Evolutionary conservation across 1,284 basidiomycete genomes (phyloP), one percentile per base, ranked within the genome.

Genomic region (Cystobasidiaceae sp.): DNA sequence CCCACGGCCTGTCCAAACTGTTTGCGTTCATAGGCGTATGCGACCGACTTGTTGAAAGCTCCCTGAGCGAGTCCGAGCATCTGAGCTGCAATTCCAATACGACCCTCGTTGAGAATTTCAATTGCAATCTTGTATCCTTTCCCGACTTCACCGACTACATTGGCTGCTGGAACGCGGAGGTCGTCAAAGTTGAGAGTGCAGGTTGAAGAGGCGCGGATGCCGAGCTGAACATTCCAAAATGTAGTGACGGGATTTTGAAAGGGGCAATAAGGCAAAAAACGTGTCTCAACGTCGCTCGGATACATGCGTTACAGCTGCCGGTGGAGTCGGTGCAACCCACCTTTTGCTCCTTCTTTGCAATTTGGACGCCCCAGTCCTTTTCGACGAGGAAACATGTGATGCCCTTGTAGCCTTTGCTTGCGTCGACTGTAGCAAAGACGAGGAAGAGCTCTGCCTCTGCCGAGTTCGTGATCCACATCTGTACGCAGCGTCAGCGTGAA

Each of bases 261-360:
- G n/a, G n/a, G n/a, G n/a, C n/a, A n/a, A n/a, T n/a, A n/a, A n/a
- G n/a, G n/a, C n/a, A n/a, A n/a, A n/a, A n/a, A n/a, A n/a, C n/a
- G n/a, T n/a, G n/a, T n/a, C n/a, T n/a, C n/a, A n/a, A n/a, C n/a
- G n/a, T n/a, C n/a, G n/a, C n/a, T n/a, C n/a, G n/a, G n/a, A n/a
- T n/a, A n/a, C n/a, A n/a, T n/a, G n/a, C n/a, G n/a, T n/a, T n/a
- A n/a, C n/a, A n/a, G n/a, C n/a, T n/a, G n/a, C n/a, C n/a, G n/a
- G n/a, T n/a, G n/a, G n/a, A n/a, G n/a, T 70, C 71, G 0, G 51
- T 49, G 54, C 70, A 70, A 68, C 78, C 68, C 39, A 81, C 79
- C 79, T 99, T 99, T 79, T 94, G 86, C 78, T 99, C 94, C 81
- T 97, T 97, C 83, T 99, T 99, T 49, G 93, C 93, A 69, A 98